These are phyloP conservation scores for Xylariaceae sp. DNA, from an alignment of 2,329 filamentous ascomycete genomes.

Conservation along the genomic window DNA sequence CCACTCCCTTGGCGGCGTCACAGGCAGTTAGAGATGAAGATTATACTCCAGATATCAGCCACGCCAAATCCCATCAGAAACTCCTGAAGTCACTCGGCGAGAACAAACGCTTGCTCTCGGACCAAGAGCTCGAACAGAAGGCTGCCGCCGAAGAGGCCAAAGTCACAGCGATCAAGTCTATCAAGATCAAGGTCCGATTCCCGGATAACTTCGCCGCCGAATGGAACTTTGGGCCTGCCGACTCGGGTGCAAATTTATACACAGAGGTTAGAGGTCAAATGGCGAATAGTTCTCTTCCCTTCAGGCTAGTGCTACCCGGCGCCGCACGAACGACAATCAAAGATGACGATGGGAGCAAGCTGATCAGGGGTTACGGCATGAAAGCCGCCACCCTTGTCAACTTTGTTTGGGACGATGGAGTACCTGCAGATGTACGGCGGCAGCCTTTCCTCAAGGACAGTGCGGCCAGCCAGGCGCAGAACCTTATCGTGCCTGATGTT, in stretches of 20 bases:
- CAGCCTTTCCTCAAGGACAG: conserved; percentile 45
- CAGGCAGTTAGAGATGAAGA: conserved; percentile 66
- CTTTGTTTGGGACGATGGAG: conserved; percentile 29
- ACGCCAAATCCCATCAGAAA: conserved; percentile 70
- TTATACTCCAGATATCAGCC: conserved; percentile 71
- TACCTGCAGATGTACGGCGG: conserved; percentile 20
- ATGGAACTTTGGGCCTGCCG: conserved; percentile 62
- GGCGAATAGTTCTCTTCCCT: conserved; percentile 58
- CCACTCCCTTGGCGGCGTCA: conserved; percentile 71
- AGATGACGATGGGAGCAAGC: conserved; percentile 46
- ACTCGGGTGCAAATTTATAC: conserved; percentile 71
- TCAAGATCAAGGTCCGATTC: conserved; percentile 78
- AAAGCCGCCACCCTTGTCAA: conserved; percentile 69
- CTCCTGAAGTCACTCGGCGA: conserved; percentile 57
- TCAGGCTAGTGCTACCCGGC: conserved; percentile 65
- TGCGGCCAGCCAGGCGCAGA: conserved; percentile 50
- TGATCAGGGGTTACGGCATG: conserved; percentile 73
- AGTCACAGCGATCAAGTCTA: conserved; percentile 61
- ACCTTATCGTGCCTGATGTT: conserved; percentile 53
- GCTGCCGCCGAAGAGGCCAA: conserved; percentile 62
- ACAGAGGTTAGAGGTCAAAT: conserved; percentile 70
- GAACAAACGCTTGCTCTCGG: conserved; percentile 76
- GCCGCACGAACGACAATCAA: conserved; percentile 43
- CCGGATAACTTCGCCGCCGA: conserved; percentile 80
- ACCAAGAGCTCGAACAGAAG: conserved; percentile 72